These are phyloP conservation scores for Plenodomus lindquistii DNA, from an alignment of 2,329 filamentous ascomycete genomes.

Conservation along the genomic window DNA sequence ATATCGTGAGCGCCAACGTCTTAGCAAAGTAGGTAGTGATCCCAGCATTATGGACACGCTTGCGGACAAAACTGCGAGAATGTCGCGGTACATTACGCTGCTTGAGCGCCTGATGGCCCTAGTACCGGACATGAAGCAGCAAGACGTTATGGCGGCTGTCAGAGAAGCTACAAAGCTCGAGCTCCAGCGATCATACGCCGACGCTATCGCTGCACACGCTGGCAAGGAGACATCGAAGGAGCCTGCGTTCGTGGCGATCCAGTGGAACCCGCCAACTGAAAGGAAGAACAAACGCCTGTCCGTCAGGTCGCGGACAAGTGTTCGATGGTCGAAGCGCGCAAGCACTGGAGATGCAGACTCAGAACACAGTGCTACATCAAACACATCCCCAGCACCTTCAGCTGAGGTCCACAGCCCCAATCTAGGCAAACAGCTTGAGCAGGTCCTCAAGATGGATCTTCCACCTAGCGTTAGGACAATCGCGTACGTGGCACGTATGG, in stretches of 20 bases:
- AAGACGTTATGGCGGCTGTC: constrained; percentile 23
- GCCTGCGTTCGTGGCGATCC: background rate
- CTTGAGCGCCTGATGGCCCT: constrained; percentile 36
- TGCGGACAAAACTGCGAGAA: constrained; percentile 31
- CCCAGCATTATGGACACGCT: constrained; percentile 17
- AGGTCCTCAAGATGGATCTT: constrained; percentile 27
- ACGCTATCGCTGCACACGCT: constrained; percentile 17
- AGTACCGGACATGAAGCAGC: constrained; percentile 23
- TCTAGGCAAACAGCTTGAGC: constrained; percentile 30
- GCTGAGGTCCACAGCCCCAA: constrained; percentile 4
- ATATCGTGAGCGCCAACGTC: constrained; percentile 33
- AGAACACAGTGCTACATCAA: constrained; percentile 1
- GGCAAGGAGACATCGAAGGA: background rate
- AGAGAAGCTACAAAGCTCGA: constrained; percentile 26
- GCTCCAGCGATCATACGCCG: constrained; percentile 24
- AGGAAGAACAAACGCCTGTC: background rate
- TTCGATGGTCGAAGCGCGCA: background rate
- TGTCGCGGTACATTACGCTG: constrained; percentile 34
- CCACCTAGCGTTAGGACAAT: constrained; percentile 30
- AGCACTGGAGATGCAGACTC: background rate
- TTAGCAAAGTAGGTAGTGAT: constrained; percentile 27
- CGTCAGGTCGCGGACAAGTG: background rate
- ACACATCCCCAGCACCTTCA: constrained; percentile 9
- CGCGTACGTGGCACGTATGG: constrained; percentile 29
- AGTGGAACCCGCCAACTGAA: constrained; percentile 6